Evolutionary conservation across 495 filamentous ascomycete genomes (phyloP).

Genomic region (Penicillium waksmanii): DNA sequence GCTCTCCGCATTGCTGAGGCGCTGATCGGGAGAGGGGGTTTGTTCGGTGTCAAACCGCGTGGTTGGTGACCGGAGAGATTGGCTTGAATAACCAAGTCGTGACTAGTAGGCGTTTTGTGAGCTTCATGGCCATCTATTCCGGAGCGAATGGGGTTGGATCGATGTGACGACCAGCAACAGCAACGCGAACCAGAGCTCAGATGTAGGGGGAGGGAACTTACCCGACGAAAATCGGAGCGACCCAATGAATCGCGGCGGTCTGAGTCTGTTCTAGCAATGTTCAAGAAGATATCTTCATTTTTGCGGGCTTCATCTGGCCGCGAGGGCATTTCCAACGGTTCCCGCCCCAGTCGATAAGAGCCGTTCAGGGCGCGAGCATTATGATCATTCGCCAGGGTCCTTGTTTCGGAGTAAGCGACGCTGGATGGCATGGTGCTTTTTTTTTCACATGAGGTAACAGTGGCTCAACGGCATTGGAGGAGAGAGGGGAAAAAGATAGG

Average conservation of each 20-base stretch:
- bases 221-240: constrained; percentile 53
- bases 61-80: constrained; percentile 43
- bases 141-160: not conserved
- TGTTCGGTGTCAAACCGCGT: constrained; percentile 38
- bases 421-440: constrained; percentile 35
- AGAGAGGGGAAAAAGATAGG: not conserved
- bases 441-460: constrained; percentile 39
- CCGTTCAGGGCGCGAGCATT: constrained; percentile 34
- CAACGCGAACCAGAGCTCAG: not conserved
- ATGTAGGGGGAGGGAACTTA: constrained; percentile 36
- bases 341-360: constrained; percentile 24
- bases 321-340: constrained; percentile 22
- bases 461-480: constrained; percentile 36
- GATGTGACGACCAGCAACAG: not conserved
- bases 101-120: constrained; percentile 29
- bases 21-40: constrained; percentile 49
- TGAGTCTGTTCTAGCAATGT: constrained; percentile 61
- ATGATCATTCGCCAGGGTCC: constrained; percentile 39
- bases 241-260: constrained; percentile 48
- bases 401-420: constrained; percentile 33
- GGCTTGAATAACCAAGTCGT: constrained; percentile 46
- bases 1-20: constrained; percentile 46
- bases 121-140: not conserved
- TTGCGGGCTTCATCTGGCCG: constrained; percentile 39
- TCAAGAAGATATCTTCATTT: constrained; percentile 66